These are phyloP conservation scores for Phtheirospermum japonicum DNA, from an alignment of 257 asterid species.

Conservation along the genomic window DNA sequence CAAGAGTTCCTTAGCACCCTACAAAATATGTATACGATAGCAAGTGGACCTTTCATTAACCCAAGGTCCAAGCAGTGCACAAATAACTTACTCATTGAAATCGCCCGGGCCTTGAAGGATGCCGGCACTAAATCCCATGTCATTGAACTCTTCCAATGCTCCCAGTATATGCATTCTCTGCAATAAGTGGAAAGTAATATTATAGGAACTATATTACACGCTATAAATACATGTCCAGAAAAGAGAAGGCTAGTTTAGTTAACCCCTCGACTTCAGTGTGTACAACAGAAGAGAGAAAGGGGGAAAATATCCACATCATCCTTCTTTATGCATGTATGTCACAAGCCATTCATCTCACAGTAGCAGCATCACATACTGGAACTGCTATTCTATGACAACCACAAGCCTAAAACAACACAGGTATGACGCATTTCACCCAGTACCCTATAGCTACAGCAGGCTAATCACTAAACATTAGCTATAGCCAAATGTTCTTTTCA, in stretches of 20 bases:
- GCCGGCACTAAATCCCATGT: slow-evolving; percentile 46
- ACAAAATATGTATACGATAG: neutral
- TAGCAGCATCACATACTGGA: neutral
- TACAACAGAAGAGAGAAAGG: neutral
- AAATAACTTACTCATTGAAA: slow-evolving; percentile 67
- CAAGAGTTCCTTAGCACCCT: slow-evolving; percentile 15
- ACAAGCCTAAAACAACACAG: neutral
- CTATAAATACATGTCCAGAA: slow-evolving; percentile 11
- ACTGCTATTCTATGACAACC: neutral
- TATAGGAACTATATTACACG: slow-evolving; percentile 4
- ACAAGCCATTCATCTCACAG: neutral
- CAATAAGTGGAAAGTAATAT: slow-evolving; percentile 19
- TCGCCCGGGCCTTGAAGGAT: slow-evolving; percentile 62
- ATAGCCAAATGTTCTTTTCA: neutral
- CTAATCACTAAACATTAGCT: neutral
- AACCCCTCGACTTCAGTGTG: neutral
- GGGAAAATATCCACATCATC: slow-evolving; percentile 5
- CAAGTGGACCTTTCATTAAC: slow-evolving; percentile 12
- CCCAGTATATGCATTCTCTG: slow-evolving; percentile 85
- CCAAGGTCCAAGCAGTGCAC: slow-evolving; percentile 9
- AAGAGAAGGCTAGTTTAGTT: neutral
- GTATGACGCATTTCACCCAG: neutral
- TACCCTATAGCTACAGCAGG: neutral
- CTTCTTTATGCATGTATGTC: neutral
- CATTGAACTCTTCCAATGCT: slow-evolving; percentile 71